Percentiles rank a stretch among this genome's conserved stretches.
phyloP scores from a whole-genome alignment of 2,329 filamentous ascomycete genomes.

The Colletotrichum truncatum region DNA sequence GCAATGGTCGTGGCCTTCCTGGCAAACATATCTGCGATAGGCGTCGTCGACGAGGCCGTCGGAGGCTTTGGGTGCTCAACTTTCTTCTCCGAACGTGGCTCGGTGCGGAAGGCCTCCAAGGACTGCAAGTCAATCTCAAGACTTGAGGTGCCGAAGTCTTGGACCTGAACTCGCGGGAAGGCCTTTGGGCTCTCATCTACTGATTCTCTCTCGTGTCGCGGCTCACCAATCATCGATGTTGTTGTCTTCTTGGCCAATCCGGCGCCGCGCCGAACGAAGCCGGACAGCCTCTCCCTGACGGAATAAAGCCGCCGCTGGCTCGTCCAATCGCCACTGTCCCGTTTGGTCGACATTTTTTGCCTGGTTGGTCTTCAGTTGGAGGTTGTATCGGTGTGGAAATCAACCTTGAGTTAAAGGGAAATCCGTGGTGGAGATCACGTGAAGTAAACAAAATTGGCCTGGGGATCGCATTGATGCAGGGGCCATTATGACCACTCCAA shows the following conservation, averaged over 20 bases:
- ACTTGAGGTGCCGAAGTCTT: conserved; percentile 17
- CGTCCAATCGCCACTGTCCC: conserved; percentile 13
- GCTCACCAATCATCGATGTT: conserved; percentile 11
- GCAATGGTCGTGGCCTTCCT: background rate
- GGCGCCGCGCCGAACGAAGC: conserved; percentile 10
- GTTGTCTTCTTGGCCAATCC: conserved; percentile 26
- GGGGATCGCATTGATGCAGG: conserved; percentile 28
- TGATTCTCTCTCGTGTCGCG: conserved; percentile 2
- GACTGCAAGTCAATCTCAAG: conserved; percentile 23
- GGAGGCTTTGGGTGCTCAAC: background rate
- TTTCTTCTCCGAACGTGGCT: background rate
- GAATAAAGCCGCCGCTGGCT: conserved; percentile 13
- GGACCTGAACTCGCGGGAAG: conserved; percentile 14
- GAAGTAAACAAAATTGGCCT: conserved; percentile 28
- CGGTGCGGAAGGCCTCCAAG: conserved; percentile 20
- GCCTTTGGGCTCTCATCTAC: conserved; percentile 11
- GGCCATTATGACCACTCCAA: conserved; percentile 13
- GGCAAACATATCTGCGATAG: conserved; percentile 25
- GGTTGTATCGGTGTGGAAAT: background rate
- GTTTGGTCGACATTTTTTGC: conserved; percentile 21
- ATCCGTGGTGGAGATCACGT: conserved; percentile 18
- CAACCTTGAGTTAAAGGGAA: background rate
- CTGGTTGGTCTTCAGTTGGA: background rate
- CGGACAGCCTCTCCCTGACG: conserved; percentile 23
- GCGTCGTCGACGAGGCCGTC: conserved; percentile 13